A percentile compares a stretch with the other conserved stretches of the same genome.
phyloP scores from a whole-genome alignment of 306 rosid species.

The Sesbania bispinosa region DNA sequence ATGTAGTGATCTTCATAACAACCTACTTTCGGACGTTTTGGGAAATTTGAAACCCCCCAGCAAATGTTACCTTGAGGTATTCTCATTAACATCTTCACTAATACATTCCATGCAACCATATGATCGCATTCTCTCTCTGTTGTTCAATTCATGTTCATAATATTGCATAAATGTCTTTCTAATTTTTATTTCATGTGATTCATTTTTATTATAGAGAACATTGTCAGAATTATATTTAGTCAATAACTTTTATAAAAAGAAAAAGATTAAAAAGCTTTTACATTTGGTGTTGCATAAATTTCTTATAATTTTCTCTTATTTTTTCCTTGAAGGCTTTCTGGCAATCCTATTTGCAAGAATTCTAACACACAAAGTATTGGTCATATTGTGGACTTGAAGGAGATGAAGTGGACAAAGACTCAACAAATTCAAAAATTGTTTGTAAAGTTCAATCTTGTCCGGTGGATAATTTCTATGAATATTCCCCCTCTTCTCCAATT shows the following conservation, averaged over 20 bases:
- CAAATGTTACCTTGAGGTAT: slow-evolving; percentile 75
- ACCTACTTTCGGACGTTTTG: slow-evolving; percentile 39
- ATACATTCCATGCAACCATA: neutral
- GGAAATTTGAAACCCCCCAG: slow-evolving; percentile 49
- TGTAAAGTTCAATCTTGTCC: slow-evolving; percentile 61
- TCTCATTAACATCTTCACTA: slow-evolving; percentile 12
- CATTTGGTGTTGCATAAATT: neutral
- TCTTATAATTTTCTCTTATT: slow-evolving; percentile 13
- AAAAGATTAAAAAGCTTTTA: neutral
- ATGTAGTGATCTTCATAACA: slow-evolving; percentile 73
- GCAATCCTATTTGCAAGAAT: slow-evolving; percentile 75
- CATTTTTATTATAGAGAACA: neutral
- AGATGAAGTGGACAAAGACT: slow-evolving; percentile 9
- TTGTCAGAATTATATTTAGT: neutral
- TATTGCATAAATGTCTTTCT: neutral
- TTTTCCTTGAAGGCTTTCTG: slow-evolving; percentile 58
- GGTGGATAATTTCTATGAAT: slow-evolving; percentile 53
- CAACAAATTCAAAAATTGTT: slow-evolving; percentile 18
- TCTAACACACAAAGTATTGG: slow-evolving; percentile 33
- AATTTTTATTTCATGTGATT: slow-evolving; percentile 1
- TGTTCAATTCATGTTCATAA: slow-evolving; percentile 9
- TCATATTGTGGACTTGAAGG: slow-evolving; percentile 53
- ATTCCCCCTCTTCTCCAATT: slow-evolving; percentile 42
- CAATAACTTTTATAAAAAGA: neutral
- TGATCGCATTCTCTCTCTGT: slow-evolving; percentile 6